Base-by-base conservation (phyloP, 306 rosid genomes). In the Pterocarpus macrocarpus region DNA sequence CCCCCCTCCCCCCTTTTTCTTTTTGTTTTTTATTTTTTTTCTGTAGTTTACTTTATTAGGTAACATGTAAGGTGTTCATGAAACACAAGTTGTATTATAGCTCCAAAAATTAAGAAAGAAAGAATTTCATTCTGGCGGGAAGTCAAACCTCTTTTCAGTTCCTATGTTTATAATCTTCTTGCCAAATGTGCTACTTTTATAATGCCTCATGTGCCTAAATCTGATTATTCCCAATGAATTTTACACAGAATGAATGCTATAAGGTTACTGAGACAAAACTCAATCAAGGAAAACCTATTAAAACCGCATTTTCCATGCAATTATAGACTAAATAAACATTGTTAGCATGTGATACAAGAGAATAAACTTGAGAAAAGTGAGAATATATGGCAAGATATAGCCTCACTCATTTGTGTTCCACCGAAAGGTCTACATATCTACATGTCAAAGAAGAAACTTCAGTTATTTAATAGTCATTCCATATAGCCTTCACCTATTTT, bases 401-500 rank as follows among this genome's bases (percentile, higher is more conserved):
- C 30, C 41, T 11, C 53, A 35, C 64, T 36, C 22, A 62, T 15
- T 32, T 79, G 57, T 5, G 38, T 45, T 35, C 45, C 73, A 44
- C 43, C 36, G 44, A 39, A 22, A 43, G 69, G 5, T 43, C 59
- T 61, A 45, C 58, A 3, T 3, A 15, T n/a, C 10, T 1, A 56
- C 32, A 41, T 32, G 43, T 8, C 45, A 30, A 7, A 43, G 33
- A 75, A 41, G 5, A 44, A 30, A 28, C 1, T 43, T 44, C 15
- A 10, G 43, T 59, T 16, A 7, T 59, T 61, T 5, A 30, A 52
- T 14, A 41, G 50, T 30, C 16, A 39, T 22, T 16, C 71, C 11
- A 8, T 50, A 34, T 44, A 76, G 63, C 73, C 7, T 77, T 77
- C 73, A 50, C 11, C 53, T 50, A 55, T 50, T 77, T 77, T 64